phyloP scores from a whole-genome alignment of 306 rosid genomes.

The Fagus sylvatica region DNA sequence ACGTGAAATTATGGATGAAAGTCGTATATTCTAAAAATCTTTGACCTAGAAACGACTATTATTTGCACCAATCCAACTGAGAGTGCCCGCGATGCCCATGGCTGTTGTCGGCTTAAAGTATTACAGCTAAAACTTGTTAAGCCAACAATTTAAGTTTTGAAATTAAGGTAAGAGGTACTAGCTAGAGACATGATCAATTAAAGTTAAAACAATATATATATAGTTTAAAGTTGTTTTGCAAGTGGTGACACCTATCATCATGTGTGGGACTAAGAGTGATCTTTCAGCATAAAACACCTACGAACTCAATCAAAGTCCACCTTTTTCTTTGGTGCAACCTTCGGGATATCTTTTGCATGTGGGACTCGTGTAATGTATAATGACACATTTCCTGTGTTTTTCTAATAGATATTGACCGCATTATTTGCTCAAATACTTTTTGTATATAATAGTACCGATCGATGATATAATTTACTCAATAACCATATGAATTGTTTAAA shows the following conservation, averaged over 20 bases:
- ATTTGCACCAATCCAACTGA: constrained; percentile 19
- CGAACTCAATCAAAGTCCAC: background rate
- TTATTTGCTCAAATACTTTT: no score
- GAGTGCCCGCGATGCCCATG: constrained; percentile 17
- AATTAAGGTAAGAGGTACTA: background rate
- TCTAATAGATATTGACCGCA: no score
- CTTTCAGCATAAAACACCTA: constrained; percentile 5
- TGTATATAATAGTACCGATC: no score
- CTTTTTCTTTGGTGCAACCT: background rate
- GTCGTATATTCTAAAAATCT: background rate
- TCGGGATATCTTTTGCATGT: background rate
- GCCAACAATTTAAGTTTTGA: constrained; percentile 1
- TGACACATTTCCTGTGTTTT: no score
- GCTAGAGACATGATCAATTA: background rate
- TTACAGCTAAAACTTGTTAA: constrained; percentile 2
- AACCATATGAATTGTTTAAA: no score
- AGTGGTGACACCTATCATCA: background rate
- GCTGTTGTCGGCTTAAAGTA: constrained; percentile 25
- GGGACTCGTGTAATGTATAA: no score
- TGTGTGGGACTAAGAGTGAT: constrained; percentile 1
- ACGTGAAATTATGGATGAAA: constrained; percentile 2
- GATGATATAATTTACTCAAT: no score
- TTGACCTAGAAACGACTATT: background rate
- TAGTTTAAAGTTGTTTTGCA: background rate
- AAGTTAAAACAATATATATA: background rate